Percentiles rank a stretch among this genome's conserved stretches.
Conservation (phyloP, 2,329 filamentous ascomycete genomes). For the Nannizziopsis barbatae region DNA sequence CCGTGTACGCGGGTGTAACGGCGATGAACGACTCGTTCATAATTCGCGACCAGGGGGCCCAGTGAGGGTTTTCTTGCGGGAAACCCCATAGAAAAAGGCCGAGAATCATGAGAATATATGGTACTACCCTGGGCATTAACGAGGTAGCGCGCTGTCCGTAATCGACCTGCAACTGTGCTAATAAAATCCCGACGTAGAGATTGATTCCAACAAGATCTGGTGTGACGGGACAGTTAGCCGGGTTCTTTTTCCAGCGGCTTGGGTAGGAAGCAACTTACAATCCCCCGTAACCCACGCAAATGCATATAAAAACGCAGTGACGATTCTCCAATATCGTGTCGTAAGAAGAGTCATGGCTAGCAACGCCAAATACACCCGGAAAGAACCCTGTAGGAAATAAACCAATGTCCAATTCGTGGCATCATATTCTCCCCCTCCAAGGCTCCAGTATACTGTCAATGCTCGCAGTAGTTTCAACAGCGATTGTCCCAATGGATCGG, state of each 20-base stretch:
- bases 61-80: constrained; percentile 20
- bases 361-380: constrained; percentile 35
- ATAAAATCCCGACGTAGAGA: constrained; percentile 21
- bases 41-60: constrained; percentile 19
- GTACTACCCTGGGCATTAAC: constrained; percentile 16
- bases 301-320: constrained; percentile 30
- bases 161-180: constrained; percentile 22
- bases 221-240: constrained; percentile 4
- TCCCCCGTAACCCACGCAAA: constrained; percentile 27
- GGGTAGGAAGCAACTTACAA: constrained; percentile 15
- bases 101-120: constrained; percentile 18
- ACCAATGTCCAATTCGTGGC: constrained; percentile 36
- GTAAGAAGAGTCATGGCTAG: constrained; percentile 31
- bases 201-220: constrained; percentile 21
- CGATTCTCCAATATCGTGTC: constrained; percentile 26
- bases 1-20: constrained; percentile 17
- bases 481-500: constrained; percentile 14
- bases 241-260: background rate
- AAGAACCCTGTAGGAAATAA: constrained; percentile 33
- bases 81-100: constrained; percentile 21
- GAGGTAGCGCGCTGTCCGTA: constrained; percentile 18
- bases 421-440: constrained; percentile 33
- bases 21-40: constrained; percentile 12
- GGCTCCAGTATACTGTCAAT: constrained; percentile 26
- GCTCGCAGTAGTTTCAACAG: constrained; percentile 16